Percentiles rank a stretch among this genome's conserved stretches.
phyloP scores from a whole-genome alignment of 441 rosid genomes.

The Erysimum pusillum region DNA sequence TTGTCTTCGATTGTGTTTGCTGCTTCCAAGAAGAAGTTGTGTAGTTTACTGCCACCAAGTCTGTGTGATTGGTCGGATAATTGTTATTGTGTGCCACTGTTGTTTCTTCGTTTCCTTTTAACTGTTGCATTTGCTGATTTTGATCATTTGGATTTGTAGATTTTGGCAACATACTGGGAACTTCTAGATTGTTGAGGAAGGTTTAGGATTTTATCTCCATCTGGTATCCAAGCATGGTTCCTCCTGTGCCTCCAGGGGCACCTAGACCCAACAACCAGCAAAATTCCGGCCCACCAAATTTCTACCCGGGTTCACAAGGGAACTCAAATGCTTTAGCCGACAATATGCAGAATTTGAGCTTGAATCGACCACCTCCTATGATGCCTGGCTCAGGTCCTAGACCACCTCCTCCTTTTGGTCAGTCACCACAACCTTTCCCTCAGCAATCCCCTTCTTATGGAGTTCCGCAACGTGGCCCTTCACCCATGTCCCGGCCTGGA shows the following conservation, averaged over 20 bases:
- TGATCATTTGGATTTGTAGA: constrained; percentile 39
- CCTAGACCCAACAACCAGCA: constrained; percentile 63
- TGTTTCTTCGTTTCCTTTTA: constrained; percentile 1
- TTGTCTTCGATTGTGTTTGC: background rate
- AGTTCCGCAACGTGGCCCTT: constrained; percentile 48
- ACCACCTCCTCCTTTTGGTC: constrained; percentile 64
- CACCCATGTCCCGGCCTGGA: constrained; percentile 48
- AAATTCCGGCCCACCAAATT: constrained; percentile 61
- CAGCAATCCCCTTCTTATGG: constrained; percentile 64
- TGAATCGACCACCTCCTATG: constrained; percentile 59
- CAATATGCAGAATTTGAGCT: constrained; percentile 73
- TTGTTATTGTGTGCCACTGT: constrained; percentile 6
- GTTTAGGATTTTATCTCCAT: constrained; percentile 40
- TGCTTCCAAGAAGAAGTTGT: constrained; percentile 2
- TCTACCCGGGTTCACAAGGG: constrained; percentile 59
- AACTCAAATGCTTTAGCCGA: constrained; percentile 55
- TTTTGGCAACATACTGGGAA: constrained; percentile 26
- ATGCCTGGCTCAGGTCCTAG: constrained; percentile 65
- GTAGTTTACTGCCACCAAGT: constrained; percentile 5
- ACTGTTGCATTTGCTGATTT: constrained; percentile 30
- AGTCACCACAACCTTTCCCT: constrained; percentile 60
- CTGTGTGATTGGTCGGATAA: constrained; percentile 6
- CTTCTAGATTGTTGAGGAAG: constrained; percentile 9
- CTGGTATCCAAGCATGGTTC: constrained; percentile 62
- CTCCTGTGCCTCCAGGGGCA: constrained; percentile 94